A percentile compares a stretch with the other conserved stretches of the same genome.
Evolutionary conservation across 345 rosid genomes (phyloP).

Genomic region (Citrus unshiu): DNA sequence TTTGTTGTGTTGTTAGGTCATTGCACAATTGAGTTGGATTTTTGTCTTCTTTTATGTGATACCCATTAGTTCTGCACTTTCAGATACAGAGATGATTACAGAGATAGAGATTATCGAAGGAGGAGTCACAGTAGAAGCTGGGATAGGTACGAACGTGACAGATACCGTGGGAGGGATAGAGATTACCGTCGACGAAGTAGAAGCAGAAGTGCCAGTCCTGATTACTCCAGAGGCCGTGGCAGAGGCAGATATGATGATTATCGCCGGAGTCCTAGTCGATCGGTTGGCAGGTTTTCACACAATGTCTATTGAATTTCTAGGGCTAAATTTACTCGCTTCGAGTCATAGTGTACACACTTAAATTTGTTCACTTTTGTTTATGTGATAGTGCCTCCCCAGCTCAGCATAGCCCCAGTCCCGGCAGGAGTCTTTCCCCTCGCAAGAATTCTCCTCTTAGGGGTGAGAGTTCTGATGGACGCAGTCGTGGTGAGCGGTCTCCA

Average conservation of each 20-base stretch:
- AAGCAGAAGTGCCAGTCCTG: conserved; percentile 61
- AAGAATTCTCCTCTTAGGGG: conserved; percentile 34
- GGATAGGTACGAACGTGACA: conserved; percentile 47
- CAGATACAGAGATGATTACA: conserved; percentile 35
- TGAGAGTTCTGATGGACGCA: conserved; percentile 37
- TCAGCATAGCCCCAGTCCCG: conserved; percentile 40
- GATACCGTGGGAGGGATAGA: conserved; percentile 47
- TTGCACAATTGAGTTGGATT: not conserved
- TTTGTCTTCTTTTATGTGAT: not conserved
- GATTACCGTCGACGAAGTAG: conserved; percentile 49
- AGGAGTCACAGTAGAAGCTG: conserved; percentile 55
- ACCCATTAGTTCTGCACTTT: not conserved
- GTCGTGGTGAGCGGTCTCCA: conserved; percentile 35
- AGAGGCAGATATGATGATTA: conserved; percentile 52
- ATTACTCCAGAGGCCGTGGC: conserved; percentile 38
- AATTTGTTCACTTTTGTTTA: not conserved
- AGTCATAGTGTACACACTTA: not conserved
- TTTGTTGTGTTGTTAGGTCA: too few relatives aligned
- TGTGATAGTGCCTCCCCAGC: conserved; percentile 45
- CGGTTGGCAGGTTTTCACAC: conserved; percentile 38
- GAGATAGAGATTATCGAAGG: conserved; percentile 45
- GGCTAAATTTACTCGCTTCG: not conserved
- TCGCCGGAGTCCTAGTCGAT: conserved; percentile 44
- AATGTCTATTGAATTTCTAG: not conserved
- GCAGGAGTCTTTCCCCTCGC: conserved; percentile 26